These are phyloP conservation scores for Phialophora chinensis DNA, from an alignment of 2,329 filamentous ascomycete species.

Conservation along the genomic window DNA sequence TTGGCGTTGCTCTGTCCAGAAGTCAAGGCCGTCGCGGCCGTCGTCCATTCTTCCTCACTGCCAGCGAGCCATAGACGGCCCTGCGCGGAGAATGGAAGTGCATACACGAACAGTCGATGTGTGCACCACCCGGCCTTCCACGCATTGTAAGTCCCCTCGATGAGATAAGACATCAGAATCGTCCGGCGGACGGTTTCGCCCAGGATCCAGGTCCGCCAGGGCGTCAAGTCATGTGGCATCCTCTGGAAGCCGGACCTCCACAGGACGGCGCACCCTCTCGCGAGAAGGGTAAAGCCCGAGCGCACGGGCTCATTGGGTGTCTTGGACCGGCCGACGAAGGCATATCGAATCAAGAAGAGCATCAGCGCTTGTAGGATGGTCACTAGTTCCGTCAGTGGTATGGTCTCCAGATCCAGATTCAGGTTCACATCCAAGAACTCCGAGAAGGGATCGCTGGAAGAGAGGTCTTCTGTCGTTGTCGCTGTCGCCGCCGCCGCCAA, in stretches of 20 bases:
- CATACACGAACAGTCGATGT: constrained; percentile 17
- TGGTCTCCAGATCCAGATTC: background rate
- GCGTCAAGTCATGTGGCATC: constrained; percentile 5
- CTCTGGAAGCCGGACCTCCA: background rate
- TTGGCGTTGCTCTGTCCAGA: background rate
- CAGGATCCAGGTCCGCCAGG: constrained; percentile 17
- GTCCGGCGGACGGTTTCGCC: constrained; percentile 17
- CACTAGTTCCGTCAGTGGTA: background rate
- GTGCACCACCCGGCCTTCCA: constrained; percentile 13
- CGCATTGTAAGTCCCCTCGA: constrained; percentile 10
- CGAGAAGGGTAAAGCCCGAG: background rate
- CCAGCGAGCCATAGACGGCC: constrained; percentile 9
- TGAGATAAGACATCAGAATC: constrained; percentile 16
- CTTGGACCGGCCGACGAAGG: background rate
- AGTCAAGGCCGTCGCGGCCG: background rate
- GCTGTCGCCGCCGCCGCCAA: background rate
- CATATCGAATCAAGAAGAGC: background rate
- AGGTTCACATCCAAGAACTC: background rate
- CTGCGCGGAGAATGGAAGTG: constrained; percentile 16
- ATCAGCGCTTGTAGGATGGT: background rate
- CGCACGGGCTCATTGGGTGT: background rate
- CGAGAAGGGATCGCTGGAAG: background rate
- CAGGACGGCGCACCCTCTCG: background rate
- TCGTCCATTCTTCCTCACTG: constrained; percentile 9
- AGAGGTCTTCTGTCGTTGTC: background rate